phyloP scores from a whole-genome alignment of 768 basidiomycete species.

The Tylopilus sp. region DNA sequence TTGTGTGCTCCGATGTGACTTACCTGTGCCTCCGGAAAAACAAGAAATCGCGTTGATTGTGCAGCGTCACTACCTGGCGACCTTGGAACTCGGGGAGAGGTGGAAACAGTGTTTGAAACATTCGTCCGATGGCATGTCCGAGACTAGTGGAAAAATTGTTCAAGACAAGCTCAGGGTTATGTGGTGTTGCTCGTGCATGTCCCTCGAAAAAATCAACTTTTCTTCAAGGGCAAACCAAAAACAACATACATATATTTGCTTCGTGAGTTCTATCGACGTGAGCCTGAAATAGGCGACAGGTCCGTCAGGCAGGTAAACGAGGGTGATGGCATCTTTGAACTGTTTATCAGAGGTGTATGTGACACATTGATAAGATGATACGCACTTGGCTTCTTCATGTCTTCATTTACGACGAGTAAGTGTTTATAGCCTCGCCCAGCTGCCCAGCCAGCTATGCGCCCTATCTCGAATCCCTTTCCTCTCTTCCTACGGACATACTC shows the following conservation, averaged over 20 bases:
- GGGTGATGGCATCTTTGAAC: conserved; percentile 80
- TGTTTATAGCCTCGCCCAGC: conserved; percentile 85
- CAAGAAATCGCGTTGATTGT: conserved; percentile 96
- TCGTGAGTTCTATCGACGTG: conserved; percentile 80
- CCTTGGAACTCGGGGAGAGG: conserved; percentile 94
- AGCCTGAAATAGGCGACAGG: conserved; percentile 96
- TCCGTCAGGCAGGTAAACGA: conserved; percentile 86
- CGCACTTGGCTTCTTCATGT: conserved; percentile 91
- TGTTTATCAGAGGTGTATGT: conserved; percentile 5
- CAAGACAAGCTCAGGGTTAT: conserved; percentile 91
- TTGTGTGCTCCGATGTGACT: conserved; percentile 18
- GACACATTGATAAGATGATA: conserved; percentile 9
- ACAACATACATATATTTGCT: conserved; percentile 73
- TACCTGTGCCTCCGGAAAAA: conserved; percentile 96
- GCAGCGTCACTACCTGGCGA: conserved; percentile 93
- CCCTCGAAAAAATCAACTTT: conserved; percentile 48
- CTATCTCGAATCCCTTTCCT: conserved; percentile 88
- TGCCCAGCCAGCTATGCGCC: conserved; percentile 91
- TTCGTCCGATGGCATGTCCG: conserved; percentile 88
- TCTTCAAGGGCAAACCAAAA: not conserved
- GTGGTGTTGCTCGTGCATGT: conserved; percentile 88
- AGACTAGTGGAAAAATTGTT: conserved; percentile 93
- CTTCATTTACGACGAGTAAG: conserved; percentile 91
- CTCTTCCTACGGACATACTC: conserved; percentile 85
- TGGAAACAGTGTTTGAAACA: conserved; percentile 97